These are phyloP conservation scores for Leishmania aethiopica DNA, from an alignment of 208 protist genomes.

Conservation along the genomic window DNA sequence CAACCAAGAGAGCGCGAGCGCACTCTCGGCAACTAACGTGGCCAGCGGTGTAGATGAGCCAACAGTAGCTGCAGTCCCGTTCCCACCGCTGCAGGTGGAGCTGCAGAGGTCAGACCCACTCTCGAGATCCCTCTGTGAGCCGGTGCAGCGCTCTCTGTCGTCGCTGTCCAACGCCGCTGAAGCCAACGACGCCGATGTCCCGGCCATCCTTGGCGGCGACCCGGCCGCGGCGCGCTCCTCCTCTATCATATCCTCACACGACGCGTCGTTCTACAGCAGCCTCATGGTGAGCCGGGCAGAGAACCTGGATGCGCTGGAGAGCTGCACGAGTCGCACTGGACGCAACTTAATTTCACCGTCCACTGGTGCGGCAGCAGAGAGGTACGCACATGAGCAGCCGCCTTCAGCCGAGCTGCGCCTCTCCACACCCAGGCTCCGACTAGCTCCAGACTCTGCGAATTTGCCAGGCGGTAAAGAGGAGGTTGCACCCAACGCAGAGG, in stretches of 20 bases:
- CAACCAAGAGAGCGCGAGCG: not conserved
- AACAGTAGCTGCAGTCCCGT: not conserved
- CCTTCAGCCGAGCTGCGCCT: not conserved
- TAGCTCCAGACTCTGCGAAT: not conserved
- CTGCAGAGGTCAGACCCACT: not conserved
- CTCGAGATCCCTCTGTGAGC: not conserved
- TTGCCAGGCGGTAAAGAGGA: not conserved
- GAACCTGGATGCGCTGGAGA: conserved; percentile 1
- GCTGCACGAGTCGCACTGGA: not conserved
- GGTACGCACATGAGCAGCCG: not conserved
- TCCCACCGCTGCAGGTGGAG: not conserved
- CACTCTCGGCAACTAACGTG: not conserved
- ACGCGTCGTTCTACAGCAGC: conserved; percentile 25
- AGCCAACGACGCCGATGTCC: not conserved
- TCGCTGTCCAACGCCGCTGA: not conserved
- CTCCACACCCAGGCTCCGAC: not conserved
- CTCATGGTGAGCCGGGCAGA: conserved; percentile 6
- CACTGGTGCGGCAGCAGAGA: not conserved
- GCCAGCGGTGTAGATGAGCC: not conserved
- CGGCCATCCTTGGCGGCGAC: not conserved
- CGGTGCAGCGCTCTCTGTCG: not conserved
- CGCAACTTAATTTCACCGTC: not conserved
- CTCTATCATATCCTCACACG: conserved; percentile 31
- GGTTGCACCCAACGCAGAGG: not conserved
- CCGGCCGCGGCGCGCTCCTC: not conserved